Evolutionary conservation across 2,329 filamentous ascomycete genomes (phyloP), one percentile per base, ranked within the genome.

Genomic region (Pestalotiopsis sp.): DNA sequence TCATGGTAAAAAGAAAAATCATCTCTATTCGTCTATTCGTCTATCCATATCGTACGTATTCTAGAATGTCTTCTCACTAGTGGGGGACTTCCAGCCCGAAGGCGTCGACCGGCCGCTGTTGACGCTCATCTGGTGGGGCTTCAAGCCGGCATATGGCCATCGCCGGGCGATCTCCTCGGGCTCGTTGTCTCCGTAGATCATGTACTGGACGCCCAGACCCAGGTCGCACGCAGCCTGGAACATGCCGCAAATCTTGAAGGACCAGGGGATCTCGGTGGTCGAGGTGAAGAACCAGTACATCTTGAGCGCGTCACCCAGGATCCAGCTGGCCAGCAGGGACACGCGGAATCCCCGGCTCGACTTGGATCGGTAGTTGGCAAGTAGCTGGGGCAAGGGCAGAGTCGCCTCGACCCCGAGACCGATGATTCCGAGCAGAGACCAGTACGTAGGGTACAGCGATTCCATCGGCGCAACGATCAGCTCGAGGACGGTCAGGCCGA

Each of bases 251-350:
- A 93, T 81, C 83, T 95, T 95, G 81, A 96, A 97, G 1, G 92
- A 89, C 86, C 87, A 87, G 0, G 93, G 93, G 39, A 96, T 93
- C 75, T 87, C 84, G 4, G 88, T 88, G 1, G 86, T 88, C 1
- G 91, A 88, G 2, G 90, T 92, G 70, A 95, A 92, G 83, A 95
- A 96, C 90, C 90, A 92, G 75, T 94, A 92, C 86, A 95, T 92
- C 85, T 97, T 97, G 90, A 96, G 94, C 9, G 88, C 85, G 79
- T 97, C 93, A 70, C 93, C 93, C 2, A 91, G 82, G 66, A 97
- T 83, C 93, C 93, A 97, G 78, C 91, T 94, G 36, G 85, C 87
- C 69, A 96, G 83, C 4, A 97, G 90, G 6, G 91, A 93, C 12
- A 94, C 77, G 17, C 93, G 87, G 80, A 97, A 94, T 5, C 93